Base-by-base conservation (phyloP, 306 rosid species). In the Fragaria nilgerrensis region DNA sequence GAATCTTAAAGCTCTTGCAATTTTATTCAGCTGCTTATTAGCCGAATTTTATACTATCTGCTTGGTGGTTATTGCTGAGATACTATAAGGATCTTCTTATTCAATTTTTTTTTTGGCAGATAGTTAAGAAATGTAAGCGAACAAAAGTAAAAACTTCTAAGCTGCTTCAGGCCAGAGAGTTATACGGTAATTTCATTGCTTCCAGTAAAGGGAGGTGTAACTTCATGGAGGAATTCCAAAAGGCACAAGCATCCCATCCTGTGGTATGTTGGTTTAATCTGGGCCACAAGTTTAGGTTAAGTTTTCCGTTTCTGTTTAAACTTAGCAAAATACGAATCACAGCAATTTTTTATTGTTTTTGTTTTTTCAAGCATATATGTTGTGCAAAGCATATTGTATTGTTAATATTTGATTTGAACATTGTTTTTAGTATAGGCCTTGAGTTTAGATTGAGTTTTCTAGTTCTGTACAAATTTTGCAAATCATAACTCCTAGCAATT, bases 141-240 rank as follows among this genome's bases (percentile, higher is more conserved):
- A 63, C 81, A 39, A 66, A 82, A 17, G 73, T 78, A 70, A 88
- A 75, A 81, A 86, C 89, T 10, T 72, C 81, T 12, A 90, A 81
- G 80, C 76, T 95, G 87, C 93, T 95, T 85, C 96, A 82, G 56
- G 88, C 76, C 41, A 89, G 96, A 86, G 97, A 92, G 89, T 79
- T 95, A 78, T 85, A 68, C 80, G 96, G 98, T 82, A 82, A 75
- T 77, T 70, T 82, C 68, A 83, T 84, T 81, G 80, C 85, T 9
- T 85, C 88, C 70, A 79, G 49, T 65, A 76, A 39, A 84, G 77
- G 84, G 68, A 92, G 84, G 75, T 73, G 85, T 62, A 88, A 77
- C 84, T 89, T 95, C 86, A 79, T 72, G 23, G 97, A 90, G 81
- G 93, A 92, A 74, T 82, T 84, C 61, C 85, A 70, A 75, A 95